Base-by-base conservation (phyloP, 2,329 filamentous ascomycete species). In the Nemania bipapillata region DNA sequence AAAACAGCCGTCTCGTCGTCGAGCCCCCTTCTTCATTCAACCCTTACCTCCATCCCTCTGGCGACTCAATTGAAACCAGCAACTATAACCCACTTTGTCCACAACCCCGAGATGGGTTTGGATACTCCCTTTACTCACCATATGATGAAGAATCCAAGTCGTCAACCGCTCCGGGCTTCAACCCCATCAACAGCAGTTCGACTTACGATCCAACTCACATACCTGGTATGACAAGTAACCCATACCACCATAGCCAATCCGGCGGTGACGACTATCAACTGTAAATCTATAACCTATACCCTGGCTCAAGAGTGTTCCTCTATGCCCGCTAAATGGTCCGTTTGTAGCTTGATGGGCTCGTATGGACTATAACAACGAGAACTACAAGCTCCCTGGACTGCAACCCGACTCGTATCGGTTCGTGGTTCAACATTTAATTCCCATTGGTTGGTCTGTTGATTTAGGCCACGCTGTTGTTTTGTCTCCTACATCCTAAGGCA, bases 21-120 rank as follows among this genome's bases (percentile, higher is more conserved):
- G 77, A 77, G 63, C 70, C 73, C 22, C 65, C 71, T 22, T 53
- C 74, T 37, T 70, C 75, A 9, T 70, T 72, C 24, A 77, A 77
- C 62, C 76, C 75, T 4, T 78, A 78, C 61, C 58, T 79, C 30
- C 74, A 76, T 26, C 54, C 65, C 26, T 68, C 75, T 0, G 71
- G 74, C 1, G 74, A 76, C 28, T 62, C 74, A 11, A 69, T 74
- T 47, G 74, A 75, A 8, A 57, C 70, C 53, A 73, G 71, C 56
- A 76, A 63, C 26, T 77, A 76, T 56, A 80, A 81, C 53, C 79
- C 79, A 7, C 79, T 81, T 17, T 80, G 73, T 58, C 72, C 76
- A 28, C 79, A 77, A 65, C 69, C 74, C 52, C 73, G 72, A 62
- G 77, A 80, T 52, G 76, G 71, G 35, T 69, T 77, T 12, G 67